Conservation (phyloP, 805 yeast species). For the Metschnikowia chrysomelidarum region DNA sequence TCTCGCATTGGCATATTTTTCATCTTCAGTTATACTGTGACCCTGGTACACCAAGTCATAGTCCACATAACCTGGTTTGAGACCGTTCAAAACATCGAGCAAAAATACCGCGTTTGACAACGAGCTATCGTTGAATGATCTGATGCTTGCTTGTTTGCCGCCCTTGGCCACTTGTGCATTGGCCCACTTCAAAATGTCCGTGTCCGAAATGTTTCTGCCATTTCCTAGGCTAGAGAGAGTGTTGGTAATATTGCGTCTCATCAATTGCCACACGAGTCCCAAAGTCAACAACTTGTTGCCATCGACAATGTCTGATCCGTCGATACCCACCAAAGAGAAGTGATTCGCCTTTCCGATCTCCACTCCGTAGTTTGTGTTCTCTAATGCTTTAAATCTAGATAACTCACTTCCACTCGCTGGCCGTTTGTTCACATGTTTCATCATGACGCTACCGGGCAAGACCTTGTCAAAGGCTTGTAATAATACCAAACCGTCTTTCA, state of each 20-base stretch:
- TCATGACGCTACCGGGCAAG: slow-evolving; percentile 85
- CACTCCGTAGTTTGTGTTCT: slow-evolving; percentile 98
- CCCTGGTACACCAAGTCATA: slow-evolving; percentile 87
- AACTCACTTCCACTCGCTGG: slow-evolving; percentile 75
- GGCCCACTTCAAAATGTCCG: slow-evolving; percentile 93
- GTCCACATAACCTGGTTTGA: slow-evolving; percentile 97
- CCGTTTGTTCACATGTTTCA: slow-evolving; percentile 76
- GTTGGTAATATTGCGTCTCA: slow-evolving; percentile 91
- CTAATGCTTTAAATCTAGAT: slow-evolving; percentile 90
- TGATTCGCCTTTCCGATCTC: slow-evolving; percentile 90
- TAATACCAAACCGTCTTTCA: slow-evolving; percentile 86
- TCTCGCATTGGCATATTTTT: slow-evolving; percentile 89
- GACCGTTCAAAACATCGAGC: slow-evolving; percentile 85
- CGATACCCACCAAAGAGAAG: slow-evolving; percentile 95
- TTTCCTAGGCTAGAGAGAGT: slow-evolving; percentile 78
- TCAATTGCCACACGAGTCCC: slow-evolving; percentile 96
- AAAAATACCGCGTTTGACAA: slow-evolving; percentile 77
- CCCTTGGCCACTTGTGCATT: slow-evolving; percentile 82
- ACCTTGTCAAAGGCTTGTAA: slow-evolving; percentile 95
- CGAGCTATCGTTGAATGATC: slow-evolving; percentile 83
- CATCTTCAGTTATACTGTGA: slow-evolving; percentile 62
- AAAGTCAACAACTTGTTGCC: slow-evolving; percentile 86
- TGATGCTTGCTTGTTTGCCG: slow-evolving; percentile 67
- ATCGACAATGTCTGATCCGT: slow-evolving; percentile 95
- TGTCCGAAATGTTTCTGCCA: slow-evolving; percentile 65